Conservation (phyloP, 306 rosid species). For the Datisca glomerata region DNA sequence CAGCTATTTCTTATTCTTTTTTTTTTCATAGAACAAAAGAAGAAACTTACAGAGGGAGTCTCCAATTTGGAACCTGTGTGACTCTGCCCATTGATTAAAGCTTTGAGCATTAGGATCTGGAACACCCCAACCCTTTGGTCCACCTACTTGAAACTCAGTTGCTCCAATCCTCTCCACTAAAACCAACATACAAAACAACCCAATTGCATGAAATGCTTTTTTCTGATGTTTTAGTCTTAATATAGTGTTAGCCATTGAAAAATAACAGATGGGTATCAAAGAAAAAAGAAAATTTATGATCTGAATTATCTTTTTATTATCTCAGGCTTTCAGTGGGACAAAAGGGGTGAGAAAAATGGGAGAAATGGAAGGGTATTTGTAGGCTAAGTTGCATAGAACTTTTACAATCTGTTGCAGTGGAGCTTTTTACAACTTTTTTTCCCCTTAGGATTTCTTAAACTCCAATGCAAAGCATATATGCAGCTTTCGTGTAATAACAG, state of each 20-base stretch:
- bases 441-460: conserved; percentile 43
- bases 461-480: conserved; percentile 64
- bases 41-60: conserved; percentile 68
- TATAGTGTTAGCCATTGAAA: conserved; percentile 34
- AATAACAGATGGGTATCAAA: too few relatives aligned
- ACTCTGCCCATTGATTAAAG: conserved; percentile 75
- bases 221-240: conserved; percentile 6
- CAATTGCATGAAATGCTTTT: conserved; percentile 20
- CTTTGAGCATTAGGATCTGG: conserved; percentile 36
- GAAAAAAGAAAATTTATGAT: neutral
- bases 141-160: conserved; percentile 44
- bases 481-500: neutral
- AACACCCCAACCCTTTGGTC: conserved; percentile 57
- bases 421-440: conserved; percentile 43
- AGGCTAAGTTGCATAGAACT: conserved; percentile 34
- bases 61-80: conserved; percentile 58
- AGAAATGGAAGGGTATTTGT: conserved; percentile 30
- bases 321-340: too few relatives aligned
- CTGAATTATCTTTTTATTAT: too few relatives aligned
- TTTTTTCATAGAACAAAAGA: neutral
- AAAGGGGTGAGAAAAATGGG: conserved; percentile 23
- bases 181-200: conserved; percentile 31
- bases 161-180: conserved; percentile 42
- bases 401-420: conserved; percentile 41
- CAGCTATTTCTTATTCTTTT: too few relatives aligned